Conservation (phyloP, 495 filamentous ascomycete genomes). For the Chaetomidium leptoderma region DNA sequence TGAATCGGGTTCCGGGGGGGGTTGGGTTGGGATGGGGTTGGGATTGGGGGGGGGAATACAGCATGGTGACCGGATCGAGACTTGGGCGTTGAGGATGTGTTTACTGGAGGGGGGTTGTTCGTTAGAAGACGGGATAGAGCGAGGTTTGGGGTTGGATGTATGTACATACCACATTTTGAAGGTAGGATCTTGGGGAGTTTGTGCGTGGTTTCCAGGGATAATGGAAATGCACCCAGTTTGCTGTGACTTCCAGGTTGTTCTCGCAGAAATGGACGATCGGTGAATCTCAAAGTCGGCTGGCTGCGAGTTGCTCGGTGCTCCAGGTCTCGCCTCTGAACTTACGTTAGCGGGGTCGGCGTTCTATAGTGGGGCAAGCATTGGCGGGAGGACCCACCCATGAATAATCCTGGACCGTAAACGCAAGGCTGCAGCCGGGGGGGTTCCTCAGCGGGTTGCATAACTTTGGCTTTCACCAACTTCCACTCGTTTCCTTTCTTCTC, state of each 20-base stretch:
- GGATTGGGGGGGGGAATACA: slow-evolving; percentile 49
- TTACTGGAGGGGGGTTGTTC: slow-evolving; percentile 51
- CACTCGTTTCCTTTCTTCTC: not conserved
- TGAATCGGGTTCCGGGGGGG: not conserved
- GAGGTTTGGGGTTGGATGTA: not conserved
- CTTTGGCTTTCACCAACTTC: no score
- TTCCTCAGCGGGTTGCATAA: no score
- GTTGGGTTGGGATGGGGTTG: not conserved
- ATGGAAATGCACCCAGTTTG: no score
- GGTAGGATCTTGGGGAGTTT: not conserved
- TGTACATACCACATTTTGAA: slow-evolving; percentile 28
- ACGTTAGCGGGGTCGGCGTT: not conserved
- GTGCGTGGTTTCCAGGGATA: no score
- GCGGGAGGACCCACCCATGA: not conserved
- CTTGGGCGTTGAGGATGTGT: slow-evolving; percentile 97
- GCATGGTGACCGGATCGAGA: slow-evolving; percentile 90
- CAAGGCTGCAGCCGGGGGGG: not conserved
- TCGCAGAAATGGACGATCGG: not conserved
- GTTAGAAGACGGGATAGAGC: not conserved
- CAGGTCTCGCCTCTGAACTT: not conserved
- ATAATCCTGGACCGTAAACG: no score
- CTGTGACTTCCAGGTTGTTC: no score
- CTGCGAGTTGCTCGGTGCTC: not conserved
- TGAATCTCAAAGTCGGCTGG: not conserved
- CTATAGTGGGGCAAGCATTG: not conserved